Conservation (phyloP, 139 green algal genomes). For the Tetradesmus obliquus region DNA sequence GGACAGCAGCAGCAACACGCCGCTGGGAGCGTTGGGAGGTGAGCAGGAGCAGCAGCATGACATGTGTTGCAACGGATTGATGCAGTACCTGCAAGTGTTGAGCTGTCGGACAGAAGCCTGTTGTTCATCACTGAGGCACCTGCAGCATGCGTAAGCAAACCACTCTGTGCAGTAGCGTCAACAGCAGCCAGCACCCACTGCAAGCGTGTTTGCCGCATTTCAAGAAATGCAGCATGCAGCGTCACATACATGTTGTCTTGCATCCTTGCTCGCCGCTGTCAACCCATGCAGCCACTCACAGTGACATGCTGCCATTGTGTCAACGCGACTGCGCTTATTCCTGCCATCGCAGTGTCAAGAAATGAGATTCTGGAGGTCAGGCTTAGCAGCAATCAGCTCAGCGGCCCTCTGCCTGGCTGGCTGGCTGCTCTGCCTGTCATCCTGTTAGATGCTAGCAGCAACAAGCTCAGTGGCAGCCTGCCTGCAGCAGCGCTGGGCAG, state of each 20-base stretch:
- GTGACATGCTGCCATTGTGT: too few relatives aligned
- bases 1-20: background rate
- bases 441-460: conserved; percentile 1
- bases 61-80: background rate
- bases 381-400: conserved; percentile 42
- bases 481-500: background rate
- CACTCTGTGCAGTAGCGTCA: too few relatives aligned
- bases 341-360: background rate
- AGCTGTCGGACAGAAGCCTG: background rate
- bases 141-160: too few relatives aligned
- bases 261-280: too few relatives aligned
- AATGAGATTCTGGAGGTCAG: background rate
- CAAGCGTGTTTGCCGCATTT: too few relatives aligned
- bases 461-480: conserved; percentile 20
- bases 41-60: background rate
- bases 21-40: background rate
- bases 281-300: too few relatives aligned
- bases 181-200: too few relatives aligned
- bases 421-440: background rate
- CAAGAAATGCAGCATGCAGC: too few relatives aligned
- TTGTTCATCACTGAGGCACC: too few relatives aligned
- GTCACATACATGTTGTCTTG: too few relatives aligned
- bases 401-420: conserved; percentile 21
- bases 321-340: background rate
- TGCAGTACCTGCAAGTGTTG: background rate